Base-by-base conservation (phyloP, 1,139 yeast genomes). In the Blastobotrys raffinosifermentans region DNA sequence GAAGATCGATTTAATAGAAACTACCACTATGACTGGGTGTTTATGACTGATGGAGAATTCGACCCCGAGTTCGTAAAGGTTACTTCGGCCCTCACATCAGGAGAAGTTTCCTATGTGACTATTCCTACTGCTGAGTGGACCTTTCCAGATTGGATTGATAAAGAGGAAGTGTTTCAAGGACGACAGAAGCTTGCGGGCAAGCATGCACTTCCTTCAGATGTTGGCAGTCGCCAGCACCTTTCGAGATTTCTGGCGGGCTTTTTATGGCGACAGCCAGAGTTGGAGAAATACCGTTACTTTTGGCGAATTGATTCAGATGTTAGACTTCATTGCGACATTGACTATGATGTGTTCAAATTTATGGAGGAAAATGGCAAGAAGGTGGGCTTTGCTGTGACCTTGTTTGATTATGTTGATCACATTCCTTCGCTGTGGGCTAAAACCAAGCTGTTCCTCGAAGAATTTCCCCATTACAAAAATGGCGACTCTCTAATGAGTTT, bases 241-340 rank as follows among this genome's bases (percentile, higher is more conserved):
- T 82, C 91, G 53, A 64, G 91, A 20, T 81, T 74, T 63, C 77
- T 82, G 54, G 77, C 81, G 47, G 77, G 78, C 9, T 64, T 63
- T 43, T 80, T 83, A 50, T 81, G 69, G 57, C 67, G 77, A 34
- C 70, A 81, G 44, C 83, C 83, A 2, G 74, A 73, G 40, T 55
- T 83, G 54, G 64, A 64, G 34, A 63, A 77, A 40, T 72, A 62
- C 53, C 63, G 63, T 44, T 83, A 79, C 62, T 83, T 81, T 57
- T 83, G 94, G 94, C 67, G 94, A 42, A 70, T 83, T 30, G 94
- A 83, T 56, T 94, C 94, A n/a, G 65, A 66, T 34, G 85, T 86
- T 1, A 64, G 70, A 20, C 82, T 78, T 53, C 80, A 63, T 55
- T 76, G 84, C 49, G 76, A 77, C 40, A 59, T 83, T 32, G 75